Conservation (phyloP, 495 filamentous ascomycete genomes). For the Neurospora sp. region DNA sequence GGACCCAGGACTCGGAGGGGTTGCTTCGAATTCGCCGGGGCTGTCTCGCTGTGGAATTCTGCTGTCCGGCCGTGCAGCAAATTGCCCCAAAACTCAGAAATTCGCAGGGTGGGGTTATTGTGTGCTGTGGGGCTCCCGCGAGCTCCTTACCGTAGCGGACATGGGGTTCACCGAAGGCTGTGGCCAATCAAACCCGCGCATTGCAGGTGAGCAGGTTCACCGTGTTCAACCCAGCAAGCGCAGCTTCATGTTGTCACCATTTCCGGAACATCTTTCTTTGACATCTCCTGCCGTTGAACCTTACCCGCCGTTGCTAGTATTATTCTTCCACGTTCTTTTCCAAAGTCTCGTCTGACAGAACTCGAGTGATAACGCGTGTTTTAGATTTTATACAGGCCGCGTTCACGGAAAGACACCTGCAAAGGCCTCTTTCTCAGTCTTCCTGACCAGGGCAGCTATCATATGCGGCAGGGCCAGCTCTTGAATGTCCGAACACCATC, state of each 20-base stretch:
- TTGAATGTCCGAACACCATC: not conserved
- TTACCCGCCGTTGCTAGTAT: not conserved
- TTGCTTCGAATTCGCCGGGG: not conserved
- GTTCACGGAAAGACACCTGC: not conserved
- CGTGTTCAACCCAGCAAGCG: not conserved
- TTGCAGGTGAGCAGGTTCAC: not conserved
- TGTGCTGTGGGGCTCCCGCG: slow-evolving; percentile 10
- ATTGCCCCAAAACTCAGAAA: slow-evolving; percentile 15
- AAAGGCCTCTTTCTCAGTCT: not conserved
- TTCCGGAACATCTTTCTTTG: not conserved
- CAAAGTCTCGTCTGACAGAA: not conserved
- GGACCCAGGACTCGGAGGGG: not conserved
- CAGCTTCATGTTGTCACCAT: not conserved
- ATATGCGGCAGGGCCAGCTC: not conserved
- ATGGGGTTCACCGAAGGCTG: not conserved
- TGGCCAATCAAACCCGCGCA: not conserved
- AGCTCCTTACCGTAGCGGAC: not conserved
- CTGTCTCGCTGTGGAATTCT: not conserved
- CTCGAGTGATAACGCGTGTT: not conserved
- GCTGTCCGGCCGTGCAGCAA: not conserved
- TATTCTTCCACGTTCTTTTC: not conserved
- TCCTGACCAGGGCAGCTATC: not conserved
- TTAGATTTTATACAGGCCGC: not conserved
- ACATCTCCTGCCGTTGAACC: not conserved
- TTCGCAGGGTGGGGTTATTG: slow-evolving; percentile 18